phyloP scores from a whole-genome alignment of 164 flowering plant genomes.

The Cinnamomum chago region DNA sequence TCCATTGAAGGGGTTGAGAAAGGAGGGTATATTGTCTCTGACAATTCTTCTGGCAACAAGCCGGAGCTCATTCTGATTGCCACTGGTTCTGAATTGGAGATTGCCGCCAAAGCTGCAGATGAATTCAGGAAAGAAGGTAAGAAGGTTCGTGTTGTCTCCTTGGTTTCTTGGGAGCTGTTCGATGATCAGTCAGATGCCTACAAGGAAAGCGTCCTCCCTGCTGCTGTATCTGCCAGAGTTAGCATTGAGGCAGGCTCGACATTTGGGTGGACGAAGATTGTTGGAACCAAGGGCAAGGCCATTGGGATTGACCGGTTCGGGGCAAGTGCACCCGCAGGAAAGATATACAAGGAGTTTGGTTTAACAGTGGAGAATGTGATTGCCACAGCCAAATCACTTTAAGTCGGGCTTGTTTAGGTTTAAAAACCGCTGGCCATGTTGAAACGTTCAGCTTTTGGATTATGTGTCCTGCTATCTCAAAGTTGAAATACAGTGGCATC shows the following conservation, averaged over 20 bases:
- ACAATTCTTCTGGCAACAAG: slow-evolving; percentile 77
- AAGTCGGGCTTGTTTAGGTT: slow-evolving; percentile 34
- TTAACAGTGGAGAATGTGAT: slow-evolving; percentile 80
- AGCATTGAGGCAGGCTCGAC: slow-evolving; percentile 95
- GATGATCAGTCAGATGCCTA: slow-evolving; percentile 84
- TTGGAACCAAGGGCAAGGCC: slow-evolving; percentile 76
- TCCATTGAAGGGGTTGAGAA: slow-evolving; percentile 85
- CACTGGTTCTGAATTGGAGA: slow-evolving; percentile 95
- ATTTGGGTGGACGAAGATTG: slow-evolving; percentile 85
- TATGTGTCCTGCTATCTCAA: slow-evolving; percentile 3
- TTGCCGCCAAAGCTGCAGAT: slow-evolving; percentile 78
- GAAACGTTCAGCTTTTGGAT: slow-evolving; percentile 4
- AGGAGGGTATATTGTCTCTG: slow-evolving; percentile 85
- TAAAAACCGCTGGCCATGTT: slow-evolving; percentile 27
- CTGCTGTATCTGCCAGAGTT: slow-evolving; percentile 73
- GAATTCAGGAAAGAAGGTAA: slow-evolving; percentile 88
- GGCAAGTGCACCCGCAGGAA: slow-evolving; percentile 94
- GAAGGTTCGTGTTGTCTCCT: slow-evolving; percentile 81
- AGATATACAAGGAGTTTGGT: slow-evolving; percentile 89
- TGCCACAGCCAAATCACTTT: slow-evolving; percentile 65
- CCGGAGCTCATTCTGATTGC: slow-evolving; percentile 90
- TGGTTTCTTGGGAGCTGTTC: slow-evolving; percentile 87
- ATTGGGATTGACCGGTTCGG: slow-evolving; percentile 91
- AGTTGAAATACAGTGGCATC: background rate
- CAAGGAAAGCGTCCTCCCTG: slow-evolving; percentile 92